Conservation (phyloP, 257 asterid genomes). For the Nicotiana benthamiana region DNA sequence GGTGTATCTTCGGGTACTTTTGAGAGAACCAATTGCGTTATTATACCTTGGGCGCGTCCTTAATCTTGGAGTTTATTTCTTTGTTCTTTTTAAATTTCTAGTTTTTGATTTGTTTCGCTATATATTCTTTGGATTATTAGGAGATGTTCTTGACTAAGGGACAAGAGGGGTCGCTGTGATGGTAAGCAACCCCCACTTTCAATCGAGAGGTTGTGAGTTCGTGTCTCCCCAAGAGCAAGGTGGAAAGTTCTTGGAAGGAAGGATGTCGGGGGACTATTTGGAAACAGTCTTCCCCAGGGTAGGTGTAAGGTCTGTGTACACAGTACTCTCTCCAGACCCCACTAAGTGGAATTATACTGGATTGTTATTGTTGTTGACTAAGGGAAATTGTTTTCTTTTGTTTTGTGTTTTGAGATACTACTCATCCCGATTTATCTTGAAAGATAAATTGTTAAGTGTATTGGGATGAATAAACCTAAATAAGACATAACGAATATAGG, state of each 20-base stretch:
- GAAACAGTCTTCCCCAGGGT: too few relatives aligned
- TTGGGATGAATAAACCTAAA: background rate
- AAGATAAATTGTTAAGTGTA: too few relatives aligned
- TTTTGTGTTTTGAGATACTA: background rate
- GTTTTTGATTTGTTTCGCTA: background rate
- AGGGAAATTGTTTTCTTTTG: background rate
- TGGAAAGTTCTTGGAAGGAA: too few relatives aligned
- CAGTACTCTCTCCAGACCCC: too few relatives aligned
- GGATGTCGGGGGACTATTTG: too few relatives aligned
- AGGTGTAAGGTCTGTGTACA: too few relatives aligned
- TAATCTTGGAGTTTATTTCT: background rate
- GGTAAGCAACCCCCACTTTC: too few relatives aligned
- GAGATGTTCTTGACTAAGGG: background rate
- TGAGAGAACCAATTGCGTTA: constrained; percentile 37
- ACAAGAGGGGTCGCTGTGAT: too few relatives aligned
- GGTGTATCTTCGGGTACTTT: constrained; percentile 30
- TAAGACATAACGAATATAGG: constrained; percentile 7
- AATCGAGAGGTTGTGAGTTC: too few relatives aligned
- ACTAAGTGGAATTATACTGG: too few relatives aligned
- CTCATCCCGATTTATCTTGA: background rate
- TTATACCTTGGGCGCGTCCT: constrained; percentile 1
- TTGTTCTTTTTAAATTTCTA: background rate
- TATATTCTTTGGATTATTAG: background rate
- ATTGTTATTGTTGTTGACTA: background rate
- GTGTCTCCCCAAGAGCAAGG: too few relatives aligned